A percentile compares a stretch with the other conserved stretches of the same genome.
Conservation (phyloP, 768 basidiomycete genomes). For the Termitomyces eurrhizus region DNA sequence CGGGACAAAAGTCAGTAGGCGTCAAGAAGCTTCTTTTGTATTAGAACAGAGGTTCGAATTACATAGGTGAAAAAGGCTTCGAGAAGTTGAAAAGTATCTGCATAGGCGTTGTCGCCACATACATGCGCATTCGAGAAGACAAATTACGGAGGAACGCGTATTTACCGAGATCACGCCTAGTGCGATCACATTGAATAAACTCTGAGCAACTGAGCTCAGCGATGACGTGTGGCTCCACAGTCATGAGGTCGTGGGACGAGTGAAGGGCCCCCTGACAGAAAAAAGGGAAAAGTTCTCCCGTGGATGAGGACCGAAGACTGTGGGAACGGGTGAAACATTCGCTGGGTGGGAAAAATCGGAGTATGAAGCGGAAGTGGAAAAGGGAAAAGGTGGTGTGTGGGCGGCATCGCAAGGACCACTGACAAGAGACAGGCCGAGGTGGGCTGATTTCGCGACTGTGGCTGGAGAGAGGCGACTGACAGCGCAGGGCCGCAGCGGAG, state of each 20-base stretch:
- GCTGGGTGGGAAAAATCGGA: conserved; percentile 16
- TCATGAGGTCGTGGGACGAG: conserved; percentile 29
- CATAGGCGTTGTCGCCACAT: not conserved
- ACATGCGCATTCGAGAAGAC: too few species aligned
- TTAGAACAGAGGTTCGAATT: too few species aligned
- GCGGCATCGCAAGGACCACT: conserved; percentile 10
- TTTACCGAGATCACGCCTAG: too few species aligned
- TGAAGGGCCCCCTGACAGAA: not conserved
- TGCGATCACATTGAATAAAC: too few species aligned
- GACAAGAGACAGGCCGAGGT: conserved; percentile 5
- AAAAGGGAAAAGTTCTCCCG: not conserved
- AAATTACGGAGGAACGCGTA: too few species aligned
- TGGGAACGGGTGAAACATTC: conserved; percentile 4
- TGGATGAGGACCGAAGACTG: not conserved
- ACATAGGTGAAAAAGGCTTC: too few species aligned
- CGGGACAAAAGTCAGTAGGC: not conserved
- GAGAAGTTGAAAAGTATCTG: not conserved
- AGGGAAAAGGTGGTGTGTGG: conserved; percentile 6
- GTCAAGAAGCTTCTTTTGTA: not conserved
- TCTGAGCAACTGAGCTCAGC: too few species aligned
- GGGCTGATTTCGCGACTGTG: conserved; percentile 3
- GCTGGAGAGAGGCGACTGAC: not conserved
- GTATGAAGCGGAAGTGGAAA: conserved; percentile 33
- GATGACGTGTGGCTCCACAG: conserved; percentile 25
- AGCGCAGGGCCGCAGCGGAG: not conserved